Base-by-base conservation (phyloP, 2,329 filamentous ascomycete species). In the Xylariaceae sp. region DNA sequence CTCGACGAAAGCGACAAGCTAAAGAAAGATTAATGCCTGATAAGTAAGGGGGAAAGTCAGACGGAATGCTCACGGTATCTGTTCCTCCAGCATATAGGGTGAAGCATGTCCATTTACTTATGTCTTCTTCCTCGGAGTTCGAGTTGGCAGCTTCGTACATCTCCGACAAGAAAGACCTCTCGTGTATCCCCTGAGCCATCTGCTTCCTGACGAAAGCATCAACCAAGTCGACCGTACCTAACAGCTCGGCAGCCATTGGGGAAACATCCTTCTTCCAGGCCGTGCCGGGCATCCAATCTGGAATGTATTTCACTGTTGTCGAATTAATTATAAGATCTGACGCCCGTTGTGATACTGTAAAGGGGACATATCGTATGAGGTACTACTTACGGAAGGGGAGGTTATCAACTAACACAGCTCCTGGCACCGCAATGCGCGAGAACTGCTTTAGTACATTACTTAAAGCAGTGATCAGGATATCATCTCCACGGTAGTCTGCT, bases 351-450 rank as follows among this genome's bases (percentile, higher is more conserved):
- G 37, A 41, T 10, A 18, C 7, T 11, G 17, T 1, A 2, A 23
- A 9, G 30, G 17, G 23, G 47, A 10, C 11, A 48, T 6, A 4
- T 30, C 9, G 10, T 18, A 15, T 9, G 15, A 18, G 45, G 10
- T 3, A 10, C 54, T 5, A 34, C 59, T 53, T 50, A 61, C 59
- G 48, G 37, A 59, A 57, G 1, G 67, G 69, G 0, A 70, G 56
- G 10, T 65, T 23, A 39, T 73, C 71, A 2, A 71, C 70, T 18
- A 69, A 49, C 51, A 65, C 71, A 2, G 65, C 57, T 0, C 70
- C 67, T 0, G 67, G 66, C 4, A 63, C 53, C 1, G 59, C 62
- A 8, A 63, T 64, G 4, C 45, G 37, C 0, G 53, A 47, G 30
- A 72, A 69, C 2, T 66, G 55, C 0, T 61, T 60, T 57, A 71